phyloP scores from a whole-genome alignment of 2,329 filamentous ascomycete genomes.

The Hyphodiscus sp. region DNA sequence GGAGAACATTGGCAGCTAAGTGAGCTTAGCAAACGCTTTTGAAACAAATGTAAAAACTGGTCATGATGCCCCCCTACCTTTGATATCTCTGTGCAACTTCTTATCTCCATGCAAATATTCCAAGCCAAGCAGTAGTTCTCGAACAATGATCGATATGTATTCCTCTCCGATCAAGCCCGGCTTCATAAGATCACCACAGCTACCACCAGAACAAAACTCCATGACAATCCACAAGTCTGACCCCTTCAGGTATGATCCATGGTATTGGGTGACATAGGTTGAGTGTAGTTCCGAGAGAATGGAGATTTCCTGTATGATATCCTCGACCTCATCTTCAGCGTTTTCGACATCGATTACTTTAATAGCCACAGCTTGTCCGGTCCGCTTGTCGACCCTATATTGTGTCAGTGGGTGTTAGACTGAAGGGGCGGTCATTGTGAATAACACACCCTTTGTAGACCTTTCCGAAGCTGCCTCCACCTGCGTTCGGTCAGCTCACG shows the following conservation, averaged over 20 bases:
- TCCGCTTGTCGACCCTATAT: constrained; percentile 82
- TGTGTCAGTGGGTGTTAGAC: not conserved
- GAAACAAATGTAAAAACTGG: not conserved
- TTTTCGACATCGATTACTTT: constrained; percentile 99
- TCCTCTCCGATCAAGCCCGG: constrained; percentile 86
- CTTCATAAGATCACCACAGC: constrained; percentile 93
- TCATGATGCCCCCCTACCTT: constrained; percentile 54
- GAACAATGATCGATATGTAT: constrained; percentile 92
- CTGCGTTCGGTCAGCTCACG: constrained; percentile 39
- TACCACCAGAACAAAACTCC: constrained; percentile 97
- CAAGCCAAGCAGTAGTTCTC: constrained; percentile 81
- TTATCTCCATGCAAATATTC: constrained; percentile 93
- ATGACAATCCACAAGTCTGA: constrained; percentile 99
- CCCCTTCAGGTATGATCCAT: constrained; percentile 92
- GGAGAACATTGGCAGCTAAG: constrained; percentile 82
- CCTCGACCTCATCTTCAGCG: constrained; percentile 97
- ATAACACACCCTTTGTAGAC: constrained; percentile 85
- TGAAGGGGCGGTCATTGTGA: constrained; percentile 2
- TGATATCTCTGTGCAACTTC: constrained; percentile 94
- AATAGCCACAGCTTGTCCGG: constrained; percentile 90
- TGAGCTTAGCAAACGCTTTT: constrained; percentile 5
- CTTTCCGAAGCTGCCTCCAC: constrained; percentile 95
- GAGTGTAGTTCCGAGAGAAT: constrained; percentile 95
- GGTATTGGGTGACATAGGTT: constrained; percentile 94
- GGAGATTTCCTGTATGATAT: constrained; percentile 98